A percentile compares a stretch with the other conserved stretches of the same genome.
phyloP scores from a whole-genome alignment of 202 grass and related monocot species.

The Setaria viridis region DNA sequence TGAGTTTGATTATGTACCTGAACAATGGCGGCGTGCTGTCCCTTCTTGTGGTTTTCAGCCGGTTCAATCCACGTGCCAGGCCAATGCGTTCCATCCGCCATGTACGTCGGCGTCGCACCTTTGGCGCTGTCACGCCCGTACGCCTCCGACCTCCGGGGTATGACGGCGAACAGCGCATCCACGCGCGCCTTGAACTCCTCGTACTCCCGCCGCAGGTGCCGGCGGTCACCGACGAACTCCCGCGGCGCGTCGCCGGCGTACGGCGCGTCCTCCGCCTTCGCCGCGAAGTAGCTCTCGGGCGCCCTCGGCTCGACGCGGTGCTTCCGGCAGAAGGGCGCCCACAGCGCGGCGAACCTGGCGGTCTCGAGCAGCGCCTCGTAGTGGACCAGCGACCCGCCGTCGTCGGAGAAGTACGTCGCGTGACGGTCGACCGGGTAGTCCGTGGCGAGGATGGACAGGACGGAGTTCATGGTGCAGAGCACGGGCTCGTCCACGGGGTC shows the following conservation, averaged over 20 bases:
- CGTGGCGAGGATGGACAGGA: slow-evolving; percentile 81
- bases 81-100: slow-evolving; percentile 88
- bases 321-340: slow-evolving; percentile 86
- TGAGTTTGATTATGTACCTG: slow-evolving; percentile 46
- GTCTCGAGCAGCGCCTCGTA: slow-evolving; percentile 79
- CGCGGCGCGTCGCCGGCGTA: slow-evolving; percentile 64
- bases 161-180: slow-evolving; percentile 53
- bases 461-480: slow-evolving; percentile 76
- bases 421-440: slow-evolving; percentile 84
- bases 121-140: neutral
- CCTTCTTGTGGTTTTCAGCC: slow-evolving; percentile 64
- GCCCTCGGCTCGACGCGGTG: slow-evolving; percentile 81
- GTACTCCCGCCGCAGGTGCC: slow-evolving; percentile 57
- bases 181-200: slow-evolving; percentile 71
- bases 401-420: slow-evolving; percentile 81
- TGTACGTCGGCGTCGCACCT: slow-evolving; percentile 61
- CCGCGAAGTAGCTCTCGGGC: slow-evolving; percentile 78
- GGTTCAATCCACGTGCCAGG: slow-evolving; percentile 87
- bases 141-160: slow-evolving; percentile 61
- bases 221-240: slow-evolving; percentile 59
- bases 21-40: slow-evolving; percentile 72
- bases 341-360: slow-evolving; percentile 59
- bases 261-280: slow-evolving; percentile 53
- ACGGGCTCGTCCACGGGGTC: slow-evolving; percentile 82
- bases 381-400: slow-evolving; percentile 75